A percentile compares a stretch with the other conserved stretches of the same genome.
Evolutionary conservation across 257 asterid species (phyloP).

Genomic region (Nicotiana paniculata): DNA sequence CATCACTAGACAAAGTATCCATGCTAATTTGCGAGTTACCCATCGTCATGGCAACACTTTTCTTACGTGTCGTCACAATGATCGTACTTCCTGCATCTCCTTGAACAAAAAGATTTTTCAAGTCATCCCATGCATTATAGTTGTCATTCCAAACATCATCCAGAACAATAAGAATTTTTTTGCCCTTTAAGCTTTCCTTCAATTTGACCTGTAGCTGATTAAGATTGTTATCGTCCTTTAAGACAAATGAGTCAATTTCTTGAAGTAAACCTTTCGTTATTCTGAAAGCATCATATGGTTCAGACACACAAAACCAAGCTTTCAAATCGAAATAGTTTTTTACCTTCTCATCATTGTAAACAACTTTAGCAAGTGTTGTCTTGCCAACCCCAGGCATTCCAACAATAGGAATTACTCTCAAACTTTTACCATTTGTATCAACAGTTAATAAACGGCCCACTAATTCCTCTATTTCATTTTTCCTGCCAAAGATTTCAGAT

Average conservation of each 20-base stretch:
- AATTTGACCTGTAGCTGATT: constrained; percentile 40
- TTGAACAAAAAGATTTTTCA: constrained; percentile 23
- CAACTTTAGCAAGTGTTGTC: constrained; percentile 53
- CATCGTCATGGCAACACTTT: constrained; percentile 34
- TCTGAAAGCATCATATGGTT: constrained; percentile 32
- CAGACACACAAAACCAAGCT: constrained; percentile 53
- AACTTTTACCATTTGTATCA: background rate
- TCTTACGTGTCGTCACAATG: constrained; percentile 50
- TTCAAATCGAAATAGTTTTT: constrained; percentile 24
- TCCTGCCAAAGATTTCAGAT: background rate
- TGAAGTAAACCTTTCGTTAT: constrained; percentile 28
- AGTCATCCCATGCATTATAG: constrained; percentile 28
- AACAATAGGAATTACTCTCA: constrained; percentile 13
- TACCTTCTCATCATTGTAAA: constrained; percentile 32
- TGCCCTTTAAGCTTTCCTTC: constrained; percentile 31
- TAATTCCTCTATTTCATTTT: constrained; percentile 4
- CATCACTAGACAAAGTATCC: background rate
- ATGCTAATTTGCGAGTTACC: background rate
- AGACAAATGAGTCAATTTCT: constrained; percentile 23
- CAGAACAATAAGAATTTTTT: constrained; percentile 43
- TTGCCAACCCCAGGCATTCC: constrained; percentile 47
- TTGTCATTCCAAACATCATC: constrained; percentile 53
- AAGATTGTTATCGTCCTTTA: constrained; percentile 21
- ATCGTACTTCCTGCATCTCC: constrained; percentile 48
- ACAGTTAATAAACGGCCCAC: background rate